These are phyloP conservation scores for Pseudozyma thailandica DNA, from an alignment of 1,284 basidiomycete genomes.

Conservation along the genomic window DNA sequence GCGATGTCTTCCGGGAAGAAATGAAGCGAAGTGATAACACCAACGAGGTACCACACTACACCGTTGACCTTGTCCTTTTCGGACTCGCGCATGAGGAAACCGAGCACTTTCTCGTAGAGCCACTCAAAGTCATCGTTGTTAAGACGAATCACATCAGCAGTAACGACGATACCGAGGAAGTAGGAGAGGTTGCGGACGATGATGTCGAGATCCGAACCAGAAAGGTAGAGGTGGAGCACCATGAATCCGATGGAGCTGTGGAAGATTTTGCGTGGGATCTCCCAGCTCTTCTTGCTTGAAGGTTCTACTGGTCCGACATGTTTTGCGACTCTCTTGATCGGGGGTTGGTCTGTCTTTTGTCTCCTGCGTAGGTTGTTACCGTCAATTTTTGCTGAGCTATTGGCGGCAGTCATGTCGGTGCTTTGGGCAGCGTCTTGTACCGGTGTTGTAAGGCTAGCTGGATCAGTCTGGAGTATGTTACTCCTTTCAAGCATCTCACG, in stretches of 20 bases:
- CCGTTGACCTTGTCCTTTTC: conserved; percentile 78
- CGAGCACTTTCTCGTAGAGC: conserved; percentile 80
- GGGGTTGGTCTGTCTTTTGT: conserved; percentile 22
- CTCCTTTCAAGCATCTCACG: conserved; percentile 39
- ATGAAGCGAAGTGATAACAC: conserved; percentile 83
- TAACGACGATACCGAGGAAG: conserved; percentile 78
- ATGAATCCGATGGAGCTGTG: conserved; percentile 92
- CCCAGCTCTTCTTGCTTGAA: conserved; percentile 68
- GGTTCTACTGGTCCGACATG: conserved; percentile 13
- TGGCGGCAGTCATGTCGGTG: conserved; percentile 14
- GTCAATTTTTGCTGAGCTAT: not conserved
- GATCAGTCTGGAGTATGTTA: conserved; percentile 13
- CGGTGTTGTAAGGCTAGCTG: conserved; percentile 18
- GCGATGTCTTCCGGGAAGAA: conserved; percentile 70
- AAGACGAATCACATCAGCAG: conserved; percentile 83
- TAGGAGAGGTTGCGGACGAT: conserved; percentile 77
- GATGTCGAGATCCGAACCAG: conserved; percentile 69
- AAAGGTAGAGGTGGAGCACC: conserved; percentile 78
- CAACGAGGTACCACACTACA: conserved; percentile 94
- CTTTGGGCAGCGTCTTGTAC: conserved; percentile 8
- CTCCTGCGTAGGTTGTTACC: conserved; percentile 20
- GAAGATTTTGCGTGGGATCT: conserved; percentile 89
- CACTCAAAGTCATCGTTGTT: conserved; percentile 77
- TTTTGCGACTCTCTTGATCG: conserved; percentile 14
- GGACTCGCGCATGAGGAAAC: conserved; percentile 91